phyloP scores from a whole-genome alignment of 2,329 filamentous ascomycete genomes.

The Penicillium thymicola region DNA sequence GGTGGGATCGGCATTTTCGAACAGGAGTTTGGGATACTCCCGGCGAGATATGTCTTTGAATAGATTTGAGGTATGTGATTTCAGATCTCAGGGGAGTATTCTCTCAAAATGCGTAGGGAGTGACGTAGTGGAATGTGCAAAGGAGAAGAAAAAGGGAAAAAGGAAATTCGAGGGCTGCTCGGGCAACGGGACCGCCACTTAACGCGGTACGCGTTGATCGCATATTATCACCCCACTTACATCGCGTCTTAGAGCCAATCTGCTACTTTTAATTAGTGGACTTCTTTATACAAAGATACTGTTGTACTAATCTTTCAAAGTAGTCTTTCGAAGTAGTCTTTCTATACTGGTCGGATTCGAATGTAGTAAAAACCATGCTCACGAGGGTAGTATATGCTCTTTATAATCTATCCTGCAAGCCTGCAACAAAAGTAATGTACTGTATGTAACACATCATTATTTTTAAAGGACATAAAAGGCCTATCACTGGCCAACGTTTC shows the following conservation, averaged over 20 bases:
- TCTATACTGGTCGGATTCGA: background rate
- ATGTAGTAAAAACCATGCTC: background rate
- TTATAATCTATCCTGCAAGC: background rate
- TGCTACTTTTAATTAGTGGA: background rate
- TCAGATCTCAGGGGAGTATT: background rate
- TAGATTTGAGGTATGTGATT: background rate
- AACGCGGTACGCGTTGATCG: conserved; percentile 4
- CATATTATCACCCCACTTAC: background rate
- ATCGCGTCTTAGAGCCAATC: background rate
- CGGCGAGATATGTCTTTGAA: background rate
- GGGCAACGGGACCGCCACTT: conserved; percentile 5
- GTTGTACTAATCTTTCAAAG: no score
- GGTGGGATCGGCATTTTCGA: conserved; percentile 14
- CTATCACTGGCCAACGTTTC: conserved; percentile 52
- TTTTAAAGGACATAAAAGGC: background rate
- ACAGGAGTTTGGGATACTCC: background rate
- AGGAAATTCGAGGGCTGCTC: background rate
- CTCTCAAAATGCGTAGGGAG: background rate
- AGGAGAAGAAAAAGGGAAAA: background rate
- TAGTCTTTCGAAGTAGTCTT: no score
- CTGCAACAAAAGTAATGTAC: background rate
- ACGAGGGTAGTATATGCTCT: background rate
- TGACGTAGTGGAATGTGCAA: conserved; percentile 3
- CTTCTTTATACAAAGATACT: background rate
- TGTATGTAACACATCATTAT: conserved; percentile 8